Percentiles rank a stretch among this genome's conserved stretches.
These are phyloP conservation scores for Lecanoromycetidae sp. DNA, from an alignment of 2,329 filamentous ascomycete genomes.

Conservation along the genomic window DNA sequence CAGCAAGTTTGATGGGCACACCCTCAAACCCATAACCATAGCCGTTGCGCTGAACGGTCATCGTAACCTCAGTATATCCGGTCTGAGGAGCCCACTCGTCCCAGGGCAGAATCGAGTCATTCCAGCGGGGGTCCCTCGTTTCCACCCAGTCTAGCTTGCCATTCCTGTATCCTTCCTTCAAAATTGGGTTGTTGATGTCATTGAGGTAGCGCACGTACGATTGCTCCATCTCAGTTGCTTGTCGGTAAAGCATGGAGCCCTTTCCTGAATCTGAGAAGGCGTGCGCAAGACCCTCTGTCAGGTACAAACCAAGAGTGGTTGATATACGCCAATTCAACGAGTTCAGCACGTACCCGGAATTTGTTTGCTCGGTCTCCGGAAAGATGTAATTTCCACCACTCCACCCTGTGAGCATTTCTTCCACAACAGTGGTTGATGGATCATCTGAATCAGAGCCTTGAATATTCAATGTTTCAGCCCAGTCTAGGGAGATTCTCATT, in stretches of 20 bases:
- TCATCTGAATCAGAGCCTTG: not conserved
- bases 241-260: slow-evolving; percentile 12
- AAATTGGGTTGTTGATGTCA: slow-evolving; percentile 3
- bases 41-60: slow-evolving; percentile 9
- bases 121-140: slow-evolving; percentile 5
- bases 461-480: slow-evolving; percentile 7
- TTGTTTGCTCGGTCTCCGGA: not conserved
- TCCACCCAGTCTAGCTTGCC: slow-evolving; percentile 12
- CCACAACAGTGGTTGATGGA: not conserved
- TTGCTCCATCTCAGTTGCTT: not conserved
- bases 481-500: slow-evolving; percentile 10
- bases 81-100: slow-evolving; percentile 10
- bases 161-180: slow-evolving; percentile 4
- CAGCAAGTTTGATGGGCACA: slow-evolving; percentile 9
- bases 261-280: slow-evolving; percentile 5
- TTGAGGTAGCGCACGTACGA: slow-evolving; percentile 11
- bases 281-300: slow-evolving; percentile 9
- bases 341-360: not conserved
- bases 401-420: not conserved
- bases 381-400: slow-evolving; percentile 3
- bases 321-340: slow-evolving; percentile 10
- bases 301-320: slow-evolving; percentile 5
- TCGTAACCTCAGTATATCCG: slow-evolving; percentile 5
- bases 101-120: slow-evolving; percentile 5
- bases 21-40: slow-evolving; percentile 11